Conservation (phyloP, 2,329 filamentous ascomycete species). For the Cryphonectria japonica region DNA sequence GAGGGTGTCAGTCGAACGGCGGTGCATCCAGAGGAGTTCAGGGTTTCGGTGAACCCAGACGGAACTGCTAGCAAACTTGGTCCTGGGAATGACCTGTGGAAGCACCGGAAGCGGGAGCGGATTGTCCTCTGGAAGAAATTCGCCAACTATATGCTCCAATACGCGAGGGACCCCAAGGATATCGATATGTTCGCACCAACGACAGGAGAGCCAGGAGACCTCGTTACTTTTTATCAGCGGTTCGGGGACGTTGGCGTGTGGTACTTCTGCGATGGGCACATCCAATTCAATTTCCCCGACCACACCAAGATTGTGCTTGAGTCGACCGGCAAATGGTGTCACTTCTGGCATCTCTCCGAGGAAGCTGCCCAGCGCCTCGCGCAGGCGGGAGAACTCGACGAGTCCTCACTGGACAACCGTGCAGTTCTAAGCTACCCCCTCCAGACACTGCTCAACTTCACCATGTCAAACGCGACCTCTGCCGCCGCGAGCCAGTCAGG, state of each 20-base stretch:
- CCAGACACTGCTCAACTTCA: slow-evolving; percentile 73
- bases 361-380: slow-evolving; percentile 70
- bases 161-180: slow-evolving; percentile 27
- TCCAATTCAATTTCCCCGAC: slow-evolving; percentile 88
- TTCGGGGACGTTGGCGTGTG: slow-evolving; percentile 81
- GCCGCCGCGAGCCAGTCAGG: slow-evolving; percentile 46
- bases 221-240: slow-evolving; percentile 81
- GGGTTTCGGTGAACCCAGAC: slow-evolving; percentile 58
- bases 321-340: slow-evolving; percentile 72
- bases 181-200: slow-evolving; percentile 35
- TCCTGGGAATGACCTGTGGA: slow-evolving; percentile 65
- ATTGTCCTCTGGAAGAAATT: slow-evolving; percentile 75
- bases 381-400: slow-evolving; percentile 67
- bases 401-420: slow-evolving; percentile 71
- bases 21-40: slow-evolving; percentile 66
- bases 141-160: slow-evolving; percentile 69
- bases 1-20: slow-evolving; percentile 65
- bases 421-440: slow-evolving; percentile 73
- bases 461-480: slow-evolving; percentile 8
- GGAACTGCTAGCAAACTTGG: slow-evolving; percentile 64
- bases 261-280: slow-evolving; percentile 78
- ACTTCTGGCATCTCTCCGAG: slow-evolving; percentile 77
- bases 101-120: slow-evolving; percentile 67
- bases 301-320: slow-evolving; percentile 85
- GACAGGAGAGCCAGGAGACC: slow-evolving; percentile 53